A percentile compares a stretch with the other conserved stretches of the same genome.
phyloP scores from a whole-genome alignment of 306 rosid genomes.

The Parietaria judaica region DNA sequence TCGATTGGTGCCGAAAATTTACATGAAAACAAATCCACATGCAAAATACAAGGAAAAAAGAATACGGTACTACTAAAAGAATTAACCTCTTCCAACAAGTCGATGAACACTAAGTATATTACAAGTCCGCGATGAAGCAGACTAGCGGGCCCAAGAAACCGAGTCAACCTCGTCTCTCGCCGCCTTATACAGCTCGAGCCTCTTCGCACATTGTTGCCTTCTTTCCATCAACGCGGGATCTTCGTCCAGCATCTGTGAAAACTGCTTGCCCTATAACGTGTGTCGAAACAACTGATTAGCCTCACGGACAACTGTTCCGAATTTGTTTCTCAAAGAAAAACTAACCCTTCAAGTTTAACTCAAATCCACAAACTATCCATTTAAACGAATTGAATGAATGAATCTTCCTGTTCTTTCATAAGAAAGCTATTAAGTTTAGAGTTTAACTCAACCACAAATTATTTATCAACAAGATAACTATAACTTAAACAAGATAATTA shows the following conservation, averaged over 20 bases:
- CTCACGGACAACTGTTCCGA: background rate
- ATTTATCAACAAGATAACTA: no score
- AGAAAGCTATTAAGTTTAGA: no score
- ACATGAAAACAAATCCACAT: no score
- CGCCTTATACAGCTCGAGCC: conserved; percentile 86
- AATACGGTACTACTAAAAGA: background rate
- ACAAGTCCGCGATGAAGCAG: conserved; percentile 4
- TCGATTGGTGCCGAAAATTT: no score
- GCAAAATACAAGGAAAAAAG: no score
- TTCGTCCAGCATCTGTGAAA: conserved; percentile 68
- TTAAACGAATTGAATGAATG: background rate
- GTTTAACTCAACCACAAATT: no score
- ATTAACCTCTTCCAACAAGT: background rate
- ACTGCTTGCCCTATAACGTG: conserved; percentile 55
- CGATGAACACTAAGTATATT: conserved; percentile 3
- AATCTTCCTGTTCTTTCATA: no score
- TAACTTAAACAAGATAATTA: no score
- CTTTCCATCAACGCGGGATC: conserved; percentile 93
- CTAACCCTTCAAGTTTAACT: background rate
- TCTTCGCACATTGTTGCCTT: conserved; percentile 74
- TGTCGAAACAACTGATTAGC: conserved; percentile 2
- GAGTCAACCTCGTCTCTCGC: conserved; percentile 96
- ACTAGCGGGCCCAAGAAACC: conserved; percentile 73
- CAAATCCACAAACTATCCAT: background rate
- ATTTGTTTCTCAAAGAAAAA: background rate